These are phyloP conservation scores for Candida mesenterica DNA, from an alignment of 1,139 yeast genomes.

Conservation along the genomic window DNA sequence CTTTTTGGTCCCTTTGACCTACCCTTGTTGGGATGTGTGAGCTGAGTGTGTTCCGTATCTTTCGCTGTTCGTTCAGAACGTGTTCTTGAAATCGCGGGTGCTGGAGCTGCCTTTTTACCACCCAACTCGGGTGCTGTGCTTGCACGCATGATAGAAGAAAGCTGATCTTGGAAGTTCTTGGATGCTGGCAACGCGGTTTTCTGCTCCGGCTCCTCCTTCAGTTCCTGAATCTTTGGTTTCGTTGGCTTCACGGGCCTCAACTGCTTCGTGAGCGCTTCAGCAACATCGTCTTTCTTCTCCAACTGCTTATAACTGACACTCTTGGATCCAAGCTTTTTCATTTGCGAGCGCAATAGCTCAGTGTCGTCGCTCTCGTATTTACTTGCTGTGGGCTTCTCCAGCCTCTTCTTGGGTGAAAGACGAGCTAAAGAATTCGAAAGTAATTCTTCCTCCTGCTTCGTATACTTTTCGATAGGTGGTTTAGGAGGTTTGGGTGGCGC, in stretches of 20 bases:
- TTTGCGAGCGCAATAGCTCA: constrained; percentile 23
- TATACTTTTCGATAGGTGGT: constrained; percentile 16
- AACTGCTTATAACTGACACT: constrained; percentile 9
- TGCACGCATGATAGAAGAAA: constrained; percentile 23
- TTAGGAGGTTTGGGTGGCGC: constrained; percentile 17
- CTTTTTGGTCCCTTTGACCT: constrained; percentile 78
- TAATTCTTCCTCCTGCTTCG: constrained; percentile 14
- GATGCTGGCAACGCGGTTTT: background rate
- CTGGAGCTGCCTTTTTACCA: constrained; percentile 1
- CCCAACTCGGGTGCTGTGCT: constrained; percentile 23
- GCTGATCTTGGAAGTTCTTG: constrained; percentile 19
- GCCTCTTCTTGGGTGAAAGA: constrained; percentile 8
- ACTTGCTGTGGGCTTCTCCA: constrained; percentile 14
- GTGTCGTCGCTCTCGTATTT: constrained; percentile 25
- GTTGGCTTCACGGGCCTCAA: constrained; percentile 12
- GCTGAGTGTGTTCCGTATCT: constrained; percentile 21
- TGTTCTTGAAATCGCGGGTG: constrained; percentile 7
- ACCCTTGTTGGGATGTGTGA: constrained; percentile 59
- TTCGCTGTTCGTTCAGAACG: constrained; percentile 13
- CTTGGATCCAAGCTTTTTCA: constrained; percentile 19
- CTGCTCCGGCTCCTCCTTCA: background rate
- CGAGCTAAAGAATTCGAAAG: constrained; percentile 15
- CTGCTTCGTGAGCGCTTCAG: constrained; percentile 20
- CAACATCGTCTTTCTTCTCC: constrained; percentile 11
- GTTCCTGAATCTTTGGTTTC: constrained; percentile 1